Evolutionary conservation across 2,329 filamentous ascomycete genomes (phyloP).

Genomic region (Chrysoporthe puriensis): DNA sequence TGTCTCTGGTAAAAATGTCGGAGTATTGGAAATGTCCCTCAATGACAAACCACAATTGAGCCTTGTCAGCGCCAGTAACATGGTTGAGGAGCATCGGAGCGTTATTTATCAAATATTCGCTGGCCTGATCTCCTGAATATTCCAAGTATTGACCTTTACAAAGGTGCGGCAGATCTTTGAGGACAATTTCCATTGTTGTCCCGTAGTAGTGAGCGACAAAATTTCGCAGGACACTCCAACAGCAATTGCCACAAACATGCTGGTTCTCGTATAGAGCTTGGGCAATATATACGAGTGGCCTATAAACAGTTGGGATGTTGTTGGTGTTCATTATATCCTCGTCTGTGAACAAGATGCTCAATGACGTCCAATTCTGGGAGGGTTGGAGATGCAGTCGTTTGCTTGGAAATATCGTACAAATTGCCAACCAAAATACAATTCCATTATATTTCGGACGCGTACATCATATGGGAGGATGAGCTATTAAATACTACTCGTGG

Average conservation of each 20-base stretch:
- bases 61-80: slow-evolving; percentile 1
- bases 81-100: background rate
- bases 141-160: background rate
- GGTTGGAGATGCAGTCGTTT: background rate
- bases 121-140: background rate
- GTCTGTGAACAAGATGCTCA: background rate
- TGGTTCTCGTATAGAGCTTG: slow-evolving; percentile 5
- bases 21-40: background rate
- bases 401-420: background rate
- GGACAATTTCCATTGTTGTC: background rate
- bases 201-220: background rate
- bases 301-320: background rate
- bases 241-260: background rate
- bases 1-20: background rate
- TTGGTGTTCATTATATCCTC: background rate
- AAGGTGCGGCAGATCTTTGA: background rate
- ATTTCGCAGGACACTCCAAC: background rate
- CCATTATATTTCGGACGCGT: background rate
- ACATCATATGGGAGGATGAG: background rate
- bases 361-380: background rate
- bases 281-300: background rate
- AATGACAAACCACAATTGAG: slow-evolving; percentile 2
- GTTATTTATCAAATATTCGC: background rate
- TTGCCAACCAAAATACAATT: background rate
- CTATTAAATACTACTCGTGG: background rate